Percentiles rank a stretch among this genome's conserved stretches.
These are phyloP conservation scores for Zygnema cylindricum DNA, from an alignment of 139 green algal genomes.

Conservation along the genomic window DNA sequence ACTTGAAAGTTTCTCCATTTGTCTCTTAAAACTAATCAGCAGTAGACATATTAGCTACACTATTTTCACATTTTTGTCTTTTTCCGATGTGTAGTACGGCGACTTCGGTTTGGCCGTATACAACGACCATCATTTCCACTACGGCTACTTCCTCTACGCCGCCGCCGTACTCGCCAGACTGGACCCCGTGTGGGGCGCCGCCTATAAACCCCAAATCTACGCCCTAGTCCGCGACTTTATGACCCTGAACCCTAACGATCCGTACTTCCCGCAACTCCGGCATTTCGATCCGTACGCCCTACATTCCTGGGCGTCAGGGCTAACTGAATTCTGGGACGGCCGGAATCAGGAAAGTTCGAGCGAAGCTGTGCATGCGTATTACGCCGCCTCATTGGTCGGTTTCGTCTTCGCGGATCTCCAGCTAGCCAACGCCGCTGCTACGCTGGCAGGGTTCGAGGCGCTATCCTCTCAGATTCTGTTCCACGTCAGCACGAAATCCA, in stretches of 20 bases:
- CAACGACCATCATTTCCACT: conserved; percentile 71
- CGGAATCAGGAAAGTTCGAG: conserved; percentile 69
- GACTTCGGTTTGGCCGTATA: conserved; percentile 64
- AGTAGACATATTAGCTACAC: too few relatives aligned
- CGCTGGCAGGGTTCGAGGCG: conserved; percentile 58
- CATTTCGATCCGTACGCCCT: conserved; percentile 64
- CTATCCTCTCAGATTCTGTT: conserved; percentile 55
- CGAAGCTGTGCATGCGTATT: conserved; percentile 67
- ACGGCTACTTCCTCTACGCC: conserved; percentile 67
- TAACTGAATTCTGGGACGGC: conserved; percentile 55
- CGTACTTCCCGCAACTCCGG: conserved; percentile 62
- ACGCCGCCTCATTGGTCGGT: conserved; percentile 62
- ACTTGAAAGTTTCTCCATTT: too few relatives aligned
- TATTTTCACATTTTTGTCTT: too few relatives aligned
- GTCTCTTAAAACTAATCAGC: too few relatives aligned
- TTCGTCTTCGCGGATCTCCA: conserved; percentile 41
- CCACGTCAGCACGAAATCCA: too few relatives aligned
- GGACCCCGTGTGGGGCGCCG: conserved; percentile 46
- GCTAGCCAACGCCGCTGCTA: conserved; percentile 52
- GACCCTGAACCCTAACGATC: neutral
- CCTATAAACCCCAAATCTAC: neutral
- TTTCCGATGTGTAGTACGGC: conserved; percentile 22
- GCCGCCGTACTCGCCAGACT: conserved; percentile 52
- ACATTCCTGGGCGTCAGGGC: conserved; percentile 64
- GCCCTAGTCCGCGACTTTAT: conserved; percentile 33